Conservation (phyloP, 164 flowering plant species). For the Chloranthus sessilifolius region DNA sequence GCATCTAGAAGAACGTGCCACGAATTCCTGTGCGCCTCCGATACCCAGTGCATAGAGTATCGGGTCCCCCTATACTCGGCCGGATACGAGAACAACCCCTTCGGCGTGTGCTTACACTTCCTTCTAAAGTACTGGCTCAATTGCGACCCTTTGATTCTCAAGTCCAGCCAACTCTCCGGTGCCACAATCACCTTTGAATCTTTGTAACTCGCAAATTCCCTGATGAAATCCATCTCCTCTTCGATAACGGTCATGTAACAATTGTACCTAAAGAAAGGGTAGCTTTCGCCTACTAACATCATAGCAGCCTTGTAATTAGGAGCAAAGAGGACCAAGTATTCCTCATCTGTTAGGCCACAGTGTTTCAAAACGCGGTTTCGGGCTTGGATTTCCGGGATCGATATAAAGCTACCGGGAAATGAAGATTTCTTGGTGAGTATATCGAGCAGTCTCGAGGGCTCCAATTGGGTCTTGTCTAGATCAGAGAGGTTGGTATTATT, state of each 20-base stretch:
- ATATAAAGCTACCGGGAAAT: constrained; percentile 61
- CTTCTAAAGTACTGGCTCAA: constrained; percentile 67
- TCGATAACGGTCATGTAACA: constrained; percentile 22
- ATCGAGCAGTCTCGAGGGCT: constrained; percentile 62
- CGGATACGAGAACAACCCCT: constrained; percentile 69
- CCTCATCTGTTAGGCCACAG: constrained; percentile 59
- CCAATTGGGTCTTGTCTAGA: constrained; percentile 49
- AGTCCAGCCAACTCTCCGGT: constrained; percentile 66
- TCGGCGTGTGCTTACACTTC: constrained; percentile 58
- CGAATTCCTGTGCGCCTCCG: constrained; percentile 68
- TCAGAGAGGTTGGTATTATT: constrained; percentile 43
- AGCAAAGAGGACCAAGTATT: constrained; percentile 60
- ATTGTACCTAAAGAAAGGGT: constrained; percentile 51
- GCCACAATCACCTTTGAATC: constrained; percentile 54
- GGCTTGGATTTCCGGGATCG: constrained; percentile 73
- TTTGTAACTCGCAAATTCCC: constrained; percentile 50
- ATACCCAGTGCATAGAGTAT: constrained; percentile 77
- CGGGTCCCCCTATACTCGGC: constrained; percentile 52
- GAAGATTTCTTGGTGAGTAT: constrained; percentile 61
- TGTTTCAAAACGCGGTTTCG: constrained; percentile 53
- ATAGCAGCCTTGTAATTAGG: constrained; percentile 52
- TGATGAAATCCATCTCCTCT: constrained; percentile 42
- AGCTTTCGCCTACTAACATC: constrained; percentile 78
- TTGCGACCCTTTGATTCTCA: constrained; percentile 24
- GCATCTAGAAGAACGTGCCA: constrained; percentile 82